Base-by-base conservation (phyloP, 345 rosid species). In the Populus euphratica region DNA sequence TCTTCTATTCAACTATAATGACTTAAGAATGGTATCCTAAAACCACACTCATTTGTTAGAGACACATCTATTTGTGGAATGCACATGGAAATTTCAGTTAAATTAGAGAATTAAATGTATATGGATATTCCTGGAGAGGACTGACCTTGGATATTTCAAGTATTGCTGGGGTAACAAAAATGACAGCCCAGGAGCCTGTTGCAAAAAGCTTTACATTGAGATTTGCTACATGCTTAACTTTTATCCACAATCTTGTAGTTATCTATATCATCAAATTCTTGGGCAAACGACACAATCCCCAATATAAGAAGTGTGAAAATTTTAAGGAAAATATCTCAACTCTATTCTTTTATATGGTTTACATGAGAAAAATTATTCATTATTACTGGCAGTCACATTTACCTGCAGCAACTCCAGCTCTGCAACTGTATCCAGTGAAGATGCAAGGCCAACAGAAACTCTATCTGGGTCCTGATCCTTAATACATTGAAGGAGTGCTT, bases 101-200 rank as follows among this genome's bases (percentile, higher is more conserved):
- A 44, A 44, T 69, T 10, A 70, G 52, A 59, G 14, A 76, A 77
- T n/a, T 17, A 39, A 38, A 41, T 20, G 23, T 14, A 39, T 49
- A 76, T 27, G 36, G n/a, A 81, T 25, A 70, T 66, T 36, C 23
- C 20, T 31, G 23, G 35, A 81, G 79, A 69, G 44, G 77, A 81
- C 85, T 82, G 70, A 90, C 98, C 97, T 93, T 13, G 99, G 99
- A 82, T 91, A 95, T 76, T 89, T 90, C 87, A 83, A 68, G 89
- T 90, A 95, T 66, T 92, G 97, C 82, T 85, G 74, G 33, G 99
- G 99, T 85, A 95, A 84, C 89, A 95, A 80, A 89, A 95, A 95
- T 29, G 98, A 93, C 81, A 95, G 84, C 63, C 97, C 99, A 66
- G 99, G 96, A 71, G 99, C 99, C 98, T 95, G 90, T 81, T 82